Percentiles rank a stretch among this genome's conserved stretches.
These are phyloP conservation scores for Megacollybia marginata DNA, from an alignment of 768 basidiomycete genomes.

Conservation along the genomic window DNA sequence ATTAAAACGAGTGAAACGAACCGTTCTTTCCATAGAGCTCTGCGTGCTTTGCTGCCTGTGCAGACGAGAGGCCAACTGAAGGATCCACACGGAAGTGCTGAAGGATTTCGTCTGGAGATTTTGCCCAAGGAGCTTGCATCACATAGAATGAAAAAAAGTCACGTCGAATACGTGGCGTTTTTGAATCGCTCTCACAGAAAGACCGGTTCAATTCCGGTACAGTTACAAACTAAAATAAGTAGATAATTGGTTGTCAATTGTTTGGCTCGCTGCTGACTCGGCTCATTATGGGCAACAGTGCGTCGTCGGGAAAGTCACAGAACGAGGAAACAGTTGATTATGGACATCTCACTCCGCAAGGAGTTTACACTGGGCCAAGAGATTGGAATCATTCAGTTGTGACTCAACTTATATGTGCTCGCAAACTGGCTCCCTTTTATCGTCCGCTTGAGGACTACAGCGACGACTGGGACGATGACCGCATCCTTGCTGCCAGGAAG, in stretches of 20 bases:
- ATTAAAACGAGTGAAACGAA: conserved; percentile 20
- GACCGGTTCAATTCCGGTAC: no score
- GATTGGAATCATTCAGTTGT: conserved; percentile 91
- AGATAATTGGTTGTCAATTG: neutral
- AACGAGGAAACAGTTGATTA: conserved; percentile 84
- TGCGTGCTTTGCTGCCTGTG: conserved; percentile 67
- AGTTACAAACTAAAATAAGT: neutral
- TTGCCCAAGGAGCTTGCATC: conserved; percentile 79
- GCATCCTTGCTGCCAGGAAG: conserved; percentile 76
- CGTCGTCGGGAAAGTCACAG: conserved; percentile 65
- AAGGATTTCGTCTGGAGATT: conserved; percentile 58
- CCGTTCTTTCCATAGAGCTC: conserved; percentile 85
- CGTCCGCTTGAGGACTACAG: conserved; percentile 92
- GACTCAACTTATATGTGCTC: conserved; percentile 79
- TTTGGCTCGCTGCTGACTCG: neutral
- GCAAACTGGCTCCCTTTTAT: conserved; percentile 92
- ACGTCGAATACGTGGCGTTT: no score
- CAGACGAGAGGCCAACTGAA: conserved; percentile 51
- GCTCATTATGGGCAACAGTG: conserved; percentile 67
- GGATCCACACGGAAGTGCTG: conserved; percentile 66
- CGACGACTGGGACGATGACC: conserved; percentile 82
- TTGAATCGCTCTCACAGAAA: no score
- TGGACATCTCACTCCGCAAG: conserved; percentile 74
- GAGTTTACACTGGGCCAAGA: conserved; percentile 74
- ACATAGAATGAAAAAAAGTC: conserved; percentile 17